phyloP scores from a whole-genome alignment of 768 basidiomycete genomes.

The Boletus pseudo-olivaceus region DNA sequence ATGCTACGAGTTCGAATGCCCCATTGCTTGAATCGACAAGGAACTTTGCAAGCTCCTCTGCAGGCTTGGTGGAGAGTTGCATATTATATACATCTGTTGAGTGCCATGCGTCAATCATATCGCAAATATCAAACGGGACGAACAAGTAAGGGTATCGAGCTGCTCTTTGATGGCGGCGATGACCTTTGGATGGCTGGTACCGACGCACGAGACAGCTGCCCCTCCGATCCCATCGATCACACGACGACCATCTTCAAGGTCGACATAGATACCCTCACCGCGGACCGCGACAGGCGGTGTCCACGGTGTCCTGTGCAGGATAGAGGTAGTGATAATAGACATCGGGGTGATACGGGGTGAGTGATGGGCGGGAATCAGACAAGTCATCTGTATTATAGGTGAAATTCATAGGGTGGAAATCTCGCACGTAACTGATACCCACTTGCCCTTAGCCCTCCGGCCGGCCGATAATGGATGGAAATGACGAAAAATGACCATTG shows the following conservation, averaged over 20 bases:
- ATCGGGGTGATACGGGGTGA: conserved; percentile 7
- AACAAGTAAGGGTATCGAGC: conserved; percentile 73
- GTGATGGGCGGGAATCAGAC: neutral
- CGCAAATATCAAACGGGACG: conserved; percentile 22
- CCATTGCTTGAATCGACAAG: conserved; percentile 66
- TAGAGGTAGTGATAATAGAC: conserved; percentile 30
- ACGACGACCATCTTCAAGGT: conserved; percentile 63
- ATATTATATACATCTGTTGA: conserved; percentile 78
- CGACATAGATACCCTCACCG: conserved; percentile 68
- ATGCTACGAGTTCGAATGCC: conserved; percentile 68
- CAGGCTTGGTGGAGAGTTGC: conserved; percentile 77
- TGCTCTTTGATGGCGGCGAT: conserved; percentile 75
- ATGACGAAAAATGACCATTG: neutral
- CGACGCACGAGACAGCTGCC: conserved; percentile 79
- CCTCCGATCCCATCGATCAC: conserved; percentile 83
- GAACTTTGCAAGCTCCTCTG: conserved; percentile 70
- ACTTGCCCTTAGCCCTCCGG: neutral
- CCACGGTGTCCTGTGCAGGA: conserved; percentile 74
- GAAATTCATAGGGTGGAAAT: neutral
- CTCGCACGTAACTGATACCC: neutral
- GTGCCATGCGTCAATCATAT: neutral
- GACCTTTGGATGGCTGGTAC: conserved; percentile 69
- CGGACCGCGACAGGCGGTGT: conserved; percentile 63
- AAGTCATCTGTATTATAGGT: neutral
- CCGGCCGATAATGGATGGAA: too few species aligned